These are phyloP conservation scores for Coemansia sp. DNA, from an alignment of 192 early-diverging fungal species.

Conservation along the genomic window DNA sequence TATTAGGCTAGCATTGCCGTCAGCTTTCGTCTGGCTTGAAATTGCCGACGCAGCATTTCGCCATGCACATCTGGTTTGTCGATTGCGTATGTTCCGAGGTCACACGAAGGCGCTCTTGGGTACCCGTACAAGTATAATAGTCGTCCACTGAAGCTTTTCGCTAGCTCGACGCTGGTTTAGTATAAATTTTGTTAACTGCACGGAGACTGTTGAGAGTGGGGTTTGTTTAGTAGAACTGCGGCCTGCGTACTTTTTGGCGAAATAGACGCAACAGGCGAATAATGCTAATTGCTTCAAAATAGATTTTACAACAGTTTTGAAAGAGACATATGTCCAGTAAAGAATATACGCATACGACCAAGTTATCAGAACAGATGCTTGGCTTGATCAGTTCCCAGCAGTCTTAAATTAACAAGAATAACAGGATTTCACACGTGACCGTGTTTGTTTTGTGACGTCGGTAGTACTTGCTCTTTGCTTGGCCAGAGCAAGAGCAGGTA, in stretches of 20 bases:
- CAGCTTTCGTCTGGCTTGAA: constrained; percentile 18
- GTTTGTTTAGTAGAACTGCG: not conserved
- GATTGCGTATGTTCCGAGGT: constrained; percentile 10
- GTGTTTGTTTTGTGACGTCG: not conserved
- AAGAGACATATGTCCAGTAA: too few relatives aligned
- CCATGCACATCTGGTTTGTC: constrained; percentile 29
- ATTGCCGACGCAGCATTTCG: constrained; percentile 32
- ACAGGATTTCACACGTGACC: not conserved
- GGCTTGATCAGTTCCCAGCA: too few relatives aligned
- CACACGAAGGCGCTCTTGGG: constrained; percentile 3
- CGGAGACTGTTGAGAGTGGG: not conserved
- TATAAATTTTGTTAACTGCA: not conserved
- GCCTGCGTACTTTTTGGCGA: not conserved
- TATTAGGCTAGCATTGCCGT: constrained; percentile 8
- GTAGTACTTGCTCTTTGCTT: not conserved
- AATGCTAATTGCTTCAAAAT: constrained; percentile 3
- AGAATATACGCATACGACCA: too few relatives aligned
- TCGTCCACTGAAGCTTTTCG: not conserved
- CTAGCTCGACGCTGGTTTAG: not conserved
- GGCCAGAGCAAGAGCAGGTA: too few relatives aligned
- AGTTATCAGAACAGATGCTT: too few relatives aligned
- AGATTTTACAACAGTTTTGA: not conserved
- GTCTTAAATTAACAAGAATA: not conserved
- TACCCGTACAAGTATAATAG: constrained; percentile 35
- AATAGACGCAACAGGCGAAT: not conserved